These are phyloP conservation scores for Penicillium pancosmium DNA, from an alignment of 495 filamentous ascomycete species.

Conservation along the genomic window DNA sequence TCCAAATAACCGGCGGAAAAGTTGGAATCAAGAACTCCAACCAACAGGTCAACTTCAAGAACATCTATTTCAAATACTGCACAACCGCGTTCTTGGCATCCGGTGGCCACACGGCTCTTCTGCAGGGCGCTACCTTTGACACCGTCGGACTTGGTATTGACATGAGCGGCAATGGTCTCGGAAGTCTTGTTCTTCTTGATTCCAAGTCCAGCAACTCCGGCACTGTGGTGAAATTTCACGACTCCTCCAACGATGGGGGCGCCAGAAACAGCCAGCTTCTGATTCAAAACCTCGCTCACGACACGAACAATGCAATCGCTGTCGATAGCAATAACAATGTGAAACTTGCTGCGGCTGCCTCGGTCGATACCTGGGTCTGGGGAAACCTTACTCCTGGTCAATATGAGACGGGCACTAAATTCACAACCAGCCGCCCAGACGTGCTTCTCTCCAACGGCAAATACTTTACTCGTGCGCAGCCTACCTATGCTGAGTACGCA, in stretches of 20 bases:
- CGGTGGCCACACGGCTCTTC: slow-evolving; percentile 37
- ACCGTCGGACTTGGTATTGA: slow-evolving; percentile 32
- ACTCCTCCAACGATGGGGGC: slow-evolving; percentile 36
- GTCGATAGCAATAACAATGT: slow-evolving; percentile 33
- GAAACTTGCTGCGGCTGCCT: slow-evolving; percentile 52
- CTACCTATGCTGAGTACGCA: slow-evolving; percentile 52
- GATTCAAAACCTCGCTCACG: slow-evolving; percentile 34
- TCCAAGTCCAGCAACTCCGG: slow-evolving; percentile 50
- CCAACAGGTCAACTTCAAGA: slow-evolving; percentile 54
- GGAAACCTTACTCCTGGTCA: slow-evolving; percentile 34
- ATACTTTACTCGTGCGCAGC: slow-evolving; percentile 30
- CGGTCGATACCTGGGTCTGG: slow-evolving; percentile 41
- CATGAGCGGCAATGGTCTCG: slow-evolving; percentile 42
- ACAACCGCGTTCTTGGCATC: slow-evolving; percentile 35
- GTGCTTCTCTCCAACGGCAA: slow-evolving; percentile 25
- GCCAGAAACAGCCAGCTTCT: slow-evolving; percentile 35
- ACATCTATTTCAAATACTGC: slow-evolving; percentile 44
- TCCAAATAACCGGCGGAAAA: slow-evolving; percentile 49
- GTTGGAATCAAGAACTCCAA: slow-evolving; percentile 48
- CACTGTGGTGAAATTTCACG: slow-evolving; percentile 50
- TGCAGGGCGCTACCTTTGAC: slow-evolving; percentile 38
- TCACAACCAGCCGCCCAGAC: slow-evolving; percentile 23
- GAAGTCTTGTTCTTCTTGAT: slow-evolving; percentile 53
- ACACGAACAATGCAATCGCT: slow-evolving; percentile 28
- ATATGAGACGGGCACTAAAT: slow-evolving; percentile 29